A percentile compares a stretch with the other conserved stretches of the same genome.
Conservation (phyloP, 371 early-diverging fungal species). For the Apophysomyces elegans region DNA sequence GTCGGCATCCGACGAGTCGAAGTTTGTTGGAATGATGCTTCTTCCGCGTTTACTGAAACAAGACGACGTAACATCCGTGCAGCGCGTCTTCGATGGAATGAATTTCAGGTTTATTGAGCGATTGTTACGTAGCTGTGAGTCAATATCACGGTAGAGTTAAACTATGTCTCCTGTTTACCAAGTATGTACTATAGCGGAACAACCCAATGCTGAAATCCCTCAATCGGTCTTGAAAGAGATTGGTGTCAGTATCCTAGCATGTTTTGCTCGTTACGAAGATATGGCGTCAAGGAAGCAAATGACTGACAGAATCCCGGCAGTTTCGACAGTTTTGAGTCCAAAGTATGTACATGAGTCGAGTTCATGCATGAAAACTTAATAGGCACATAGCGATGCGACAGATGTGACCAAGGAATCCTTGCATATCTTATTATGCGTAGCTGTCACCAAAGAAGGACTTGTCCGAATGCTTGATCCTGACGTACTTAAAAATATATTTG, state of each 20-base stretch:
- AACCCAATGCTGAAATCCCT: constrained; percentile 36
- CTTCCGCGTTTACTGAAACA: constrained; percentile 51
- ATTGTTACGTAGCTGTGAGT: constrained; percentile 45
- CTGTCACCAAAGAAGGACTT: constrained; percentile 42
- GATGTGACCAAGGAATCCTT: constrained; percentile 42
- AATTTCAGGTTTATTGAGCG: constrained; percentile 57
- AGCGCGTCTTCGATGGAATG: constrained; percentile 52
- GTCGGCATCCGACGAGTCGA: constrained; percentile 52
- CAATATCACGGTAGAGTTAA: not conserved
- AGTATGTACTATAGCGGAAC: not conserved
- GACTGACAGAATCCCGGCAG: constrained; percentile 45
- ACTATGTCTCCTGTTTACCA: not conserved
- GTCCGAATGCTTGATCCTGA: constrained; percentile 47
- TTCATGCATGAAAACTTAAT: not conserved
- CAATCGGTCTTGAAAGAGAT: constrained; percentile 47
- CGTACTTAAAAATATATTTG: constrained; percentile 38
- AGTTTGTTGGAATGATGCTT: constrained; percentile 59
- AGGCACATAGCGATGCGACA: constrained; percentile 25
- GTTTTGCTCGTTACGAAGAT: constrained; percentile 42
- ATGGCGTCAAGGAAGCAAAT: constrained; percentile 36
- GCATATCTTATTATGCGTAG: constrained; percentile 37
- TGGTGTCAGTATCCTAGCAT: constrained; percentile 49
- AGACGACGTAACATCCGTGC: constrained; percentile 34
- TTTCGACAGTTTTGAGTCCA: constrained; percentile 40
- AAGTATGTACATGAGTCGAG: constrained; percentile 23